These are phyloP conservation scores for Acacia concinna DNA, from an alignment of 331 rosid genomes.

Conservation along the genomic window DNA sequence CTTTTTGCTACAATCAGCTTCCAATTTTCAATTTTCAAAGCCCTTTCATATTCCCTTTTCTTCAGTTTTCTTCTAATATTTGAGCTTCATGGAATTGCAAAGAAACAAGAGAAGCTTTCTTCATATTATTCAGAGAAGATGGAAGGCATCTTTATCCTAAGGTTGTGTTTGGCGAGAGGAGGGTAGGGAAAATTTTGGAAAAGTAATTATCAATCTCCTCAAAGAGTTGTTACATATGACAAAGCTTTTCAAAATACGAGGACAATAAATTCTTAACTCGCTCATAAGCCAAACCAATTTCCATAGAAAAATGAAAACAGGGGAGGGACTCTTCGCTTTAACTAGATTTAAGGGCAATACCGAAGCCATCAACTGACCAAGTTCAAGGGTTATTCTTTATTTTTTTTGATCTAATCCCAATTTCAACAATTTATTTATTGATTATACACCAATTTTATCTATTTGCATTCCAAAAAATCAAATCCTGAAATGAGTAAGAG, in stretches of 20 bases:
- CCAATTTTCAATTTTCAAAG: not conserved
- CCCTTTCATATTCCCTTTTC: not conserved
- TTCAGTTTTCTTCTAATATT: not conserved
- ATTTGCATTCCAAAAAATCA: conserved; percentile 4
- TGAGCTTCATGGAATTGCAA: too few relatives aligned
- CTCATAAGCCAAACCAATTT: not conserved
- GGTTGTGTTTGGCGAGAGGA: too few relatives aligned
- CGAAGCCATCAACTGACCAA: not conserved
- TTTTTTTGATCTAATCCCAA: not conserved
- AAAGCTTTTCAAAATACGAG: too few relatives aligned
- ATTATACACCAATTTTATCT: not conserved
- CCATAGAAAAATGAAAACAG: not conserved
- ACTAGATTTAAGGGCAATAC: not conserved
- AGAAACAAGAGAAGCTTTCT: too few relatives aligned
- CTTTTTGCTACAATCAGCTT: not conserved
- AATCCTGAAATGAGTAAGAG: conserved; percentile 39
- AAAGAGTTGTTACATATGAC: too few relatives aligned
- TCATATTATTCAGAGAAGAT: too few relatives aligned
- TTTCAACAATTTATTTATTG: not conserved
- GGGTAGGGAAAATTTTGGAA: too few relatives aligned
- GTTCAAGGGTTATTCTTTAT: not conserved
- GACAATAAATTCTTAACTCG: not conserved
- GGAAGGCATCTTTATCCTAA: too few relatives aligned
- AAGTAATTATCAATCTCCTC: too few relatives aligned
- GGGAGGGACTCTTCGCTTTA: not conserved